These are phyloP conservation scores for Raffaelea deltoideospora DNA, from an alignment of 2,329 filamentous ascomycete species.

Conservation along the genomic window DNA sequence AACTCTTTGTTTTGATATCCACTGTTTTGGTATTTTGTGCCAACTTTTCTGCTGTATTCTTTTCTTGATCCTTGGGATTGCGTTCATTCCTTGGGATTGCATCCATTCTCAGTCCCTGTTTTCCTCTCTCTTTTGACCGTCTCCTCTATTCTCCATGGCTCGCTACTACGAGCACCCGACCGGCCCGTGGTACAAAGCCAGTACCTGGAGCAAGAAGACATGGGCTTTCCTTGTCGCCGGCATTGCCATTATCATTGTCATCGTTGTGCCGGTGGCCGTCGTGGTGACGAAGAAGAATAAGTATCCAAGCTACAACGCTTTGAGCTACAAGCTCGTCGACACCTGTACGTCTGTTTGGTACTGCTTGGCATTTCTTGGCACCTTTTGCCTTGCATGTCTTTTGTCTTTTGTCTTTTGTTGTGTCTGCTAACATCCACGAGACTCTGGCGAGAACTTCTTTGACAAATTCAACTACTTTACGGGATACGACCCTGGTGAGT, in stretches of 20 bases:
- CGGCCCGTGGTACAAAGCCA: slow-evolving; percentile 21
- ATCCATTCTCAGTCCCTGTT: too few species aligned
- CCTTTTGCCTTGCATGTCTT: not conserved
- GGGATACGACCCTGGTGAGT: slow-evolving; percentile 31
- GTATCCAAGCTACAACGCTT: slow-evolving; percentile 31
- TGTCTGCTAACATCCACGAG: slow-evolving; percentile 15
- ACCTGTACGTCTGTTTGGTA: slow-evolving; percentile 23
- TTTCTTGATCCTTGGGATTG: too few species aligned
- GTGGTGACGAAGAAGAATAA: slow-evolving; percentile 20
- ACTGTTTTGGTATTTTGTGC: too few species aligned
- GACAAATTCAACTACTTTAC: slow-evolving; percentile 39
- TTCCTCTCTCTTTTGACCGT: too few species aligned
- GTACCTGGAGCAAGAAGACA: slow-evolving; percentile 35
- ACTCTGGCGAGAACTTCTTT: slow-evolving; percentile 34
- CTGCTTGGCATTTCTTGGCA: not conserved
- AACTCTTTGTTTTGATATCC: too few species aligned
- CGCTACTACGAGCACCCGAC: slow-evolving; percentile 4
- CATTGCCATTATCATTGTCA: slow-evolving; percentile 25
- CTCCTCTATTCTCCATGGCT: too few species aligned
- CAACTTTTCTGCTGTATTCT: too few species aligned
- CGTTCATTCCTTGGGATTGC: too few species aligned
- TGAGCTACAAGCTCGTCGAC: slow-evolving; percentile 32
- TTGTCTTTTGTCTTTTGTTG: not conserved
- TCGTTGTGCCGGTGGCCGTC: slow-evolving; percentile 31
- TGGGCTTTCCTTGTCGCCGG: slow-evolving; percentile 28